These are phyloP conservation scores for Kandelia obovata DNA, from an alignment of 345 rosid genomes.

Conservation along the genomic window DNA sequence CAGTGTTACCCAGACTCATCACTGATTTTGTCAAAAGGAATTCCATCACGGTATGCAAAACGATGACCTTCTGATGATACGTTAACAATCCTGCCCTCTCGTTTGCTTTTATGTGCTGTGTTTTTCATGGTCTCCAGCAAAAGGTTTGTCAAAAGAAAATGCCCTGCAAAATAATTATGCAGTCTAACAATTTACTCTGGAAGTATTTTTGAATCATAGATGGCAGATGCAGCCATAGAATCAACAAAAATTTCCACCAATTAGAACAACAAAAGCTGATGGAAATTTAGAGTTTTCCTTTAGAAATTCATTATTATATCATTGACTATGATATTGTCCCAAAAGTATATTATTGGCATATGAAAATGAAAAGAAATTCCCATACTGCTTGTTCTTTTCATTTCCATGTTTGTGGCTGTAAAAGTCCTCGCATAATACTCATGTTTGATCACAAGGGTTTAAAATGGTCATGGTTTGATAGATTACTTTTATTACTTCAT, in stretches of 20 bases:
- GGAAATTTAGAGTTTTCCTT: too few species aligned
- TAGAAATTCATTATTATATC: too few species aligned
- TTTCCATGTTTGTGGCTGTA: too few species aligned
- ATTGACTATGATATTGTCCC: too few species aligned
- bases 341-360: too few species aligned
- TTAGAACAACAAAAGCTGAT: not conserved
- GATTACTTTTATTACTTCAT: too few species aligned
- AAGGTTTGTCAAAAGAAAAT: conserved; percentile 40
- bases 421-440: too few species aligned
- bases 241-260: not conserved
- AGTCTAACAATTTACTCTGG: not conserved
- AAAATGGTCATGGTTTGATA: too few species aligned
- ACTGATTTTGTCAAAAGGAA: conserved; percentile 50
- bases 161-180: conserved; percentile 36
- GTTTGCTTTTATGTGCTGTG: conserved; percentile 38
- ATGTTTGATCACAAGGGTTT: too few species aligned
- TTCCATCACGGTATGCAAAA: conserved; percentile 41
- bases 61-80: conserved; percentile 51
- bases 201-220: not conserved
- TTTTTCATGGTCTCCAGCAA: conserved; percentile 3
- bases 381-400: too few species aligned
- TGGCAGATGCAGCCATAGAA: not conserved
- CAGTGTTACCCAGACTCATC: conserved; percentile 40
- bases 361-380: too few species aligned
- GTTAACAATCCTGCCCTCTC: conserved; percentile 56